Evolutionary conservation across 495 filamentous ascomycete species (phyloP).

Genomic region (Clohesyomyces aquaticus): DNA sequence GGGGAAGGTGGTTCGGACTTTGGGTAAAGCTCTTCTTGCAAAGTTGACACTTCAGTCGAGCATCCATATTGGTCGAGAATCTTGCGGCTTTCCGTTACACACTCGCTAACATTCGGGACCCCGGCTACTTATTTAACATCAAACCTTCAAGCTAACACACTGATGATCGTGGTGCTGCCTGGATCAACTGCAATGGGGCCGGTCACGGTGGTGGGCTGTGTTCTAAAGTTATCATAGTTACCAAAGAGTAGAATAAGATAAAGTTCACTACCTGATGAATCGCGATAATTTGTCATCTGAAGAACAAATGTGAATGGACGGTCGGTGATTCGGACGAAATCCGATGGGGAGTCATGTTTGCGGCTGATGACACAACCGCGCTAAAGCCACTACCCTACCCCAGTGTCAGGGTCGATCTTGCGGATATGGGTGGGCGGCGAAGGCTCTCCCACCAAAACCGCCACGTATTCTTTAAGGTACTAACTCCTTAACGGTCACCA

Average conservation of each 20-base stretch:
- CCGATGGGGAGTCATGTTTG: too few species aligned
- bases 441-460: too few species aligned
- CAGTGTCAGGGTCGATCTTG: too few species aligned
- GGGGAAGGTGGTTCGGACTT: slow-evolving; percentile 21
- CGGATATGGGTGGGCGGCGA: too few species aligned
- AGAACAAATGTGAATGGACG: too few species aligned
- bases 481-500: too few species aligned
- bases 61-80: slow-evolving; percentile 27
- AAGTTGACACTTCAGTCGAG: slow-evolving; percentile 18
- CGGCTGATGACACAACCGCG: too few species aligned
- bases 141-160: background rate
- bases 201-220: background rate
- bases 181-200: background rate
- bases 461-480: too few species aligned
- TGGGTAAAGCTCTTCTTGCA: slow-evolving; percentile 37
- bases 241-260: background rate
- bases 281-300: background rate
- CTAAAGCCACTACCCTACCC: too few species aligned
- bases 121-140: background rate
- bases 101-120: background rate
- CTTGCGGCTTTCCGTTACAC: background rate
- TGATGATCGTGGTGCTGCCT: background rate
- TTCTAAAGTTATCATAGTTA: background rate
- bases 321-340: too few species aligned
- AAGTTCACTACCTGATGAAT: background rate